Evolutionary conservation across 768 basidiomycete genomes (phyloP).

Genomic region (Auriscalpium orientale): DNA sequence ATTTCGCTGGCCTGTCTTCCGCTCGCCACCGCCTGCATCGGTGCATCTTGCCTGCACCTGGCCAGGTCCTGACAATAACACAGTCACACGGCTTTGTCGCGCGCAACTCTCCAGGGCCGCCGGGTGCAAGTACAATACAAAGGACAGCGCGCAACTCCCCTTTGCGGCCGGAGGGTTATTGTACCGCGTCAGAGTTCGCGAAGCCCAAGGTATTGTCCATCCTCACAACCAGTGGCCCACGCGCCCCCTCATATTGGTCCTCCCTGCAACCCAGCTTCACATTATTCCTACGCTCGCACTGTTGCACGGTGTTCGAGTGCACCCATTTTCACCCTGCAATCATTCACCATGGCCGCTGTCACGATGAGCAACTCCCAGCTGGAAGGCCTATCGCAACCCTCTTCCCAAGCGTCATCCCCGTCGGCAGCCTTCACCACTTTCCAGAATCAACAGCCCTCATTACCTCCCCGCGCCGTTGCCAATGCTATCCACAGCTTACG

Average conservation of each 20-base stretch:
- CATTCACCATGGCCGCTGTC: conserved; percentile 13
- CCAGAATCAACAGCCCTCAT: conserved; percentile 24
- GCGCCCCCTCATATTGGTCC: neutral
- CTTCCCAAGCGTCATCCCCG: conserved; percentile 28
- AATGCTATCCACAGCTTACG: conserved; percentile 29
- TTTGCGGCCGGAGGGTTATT: neutral
- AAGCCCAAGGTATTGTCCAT: neutral
- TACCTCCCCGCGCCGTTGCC: conserved; percentile 32
- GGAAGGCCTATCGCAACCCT: conserved; percentile 31
- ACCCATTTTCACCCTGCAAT: no score
- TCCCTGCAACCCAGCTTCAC: neutral
- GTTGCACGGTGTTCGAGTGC: no score
- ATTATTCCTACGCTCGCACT: neutral
- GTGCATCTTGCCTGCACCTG: no score
- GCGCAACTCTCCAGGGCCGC: neutral
- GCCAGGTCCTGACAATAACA: neutral
- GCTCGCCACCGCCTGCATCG: no score
- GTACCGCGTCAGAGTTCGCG: neutral
- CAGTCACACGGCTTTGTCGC: neutral
- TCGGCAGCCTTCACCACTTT: conserved; percentile 29
- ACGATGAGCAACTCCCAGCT: conserved; percentile 20
- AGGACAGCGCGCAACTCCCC: neutral
- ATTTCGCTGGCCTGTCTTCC: no score
- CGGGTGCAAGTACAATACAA: neutral
- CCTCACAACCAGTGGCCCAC: neutral